Conservation (phyloP, 257 asterid species). For the Hygrophila difformis region DNA sequence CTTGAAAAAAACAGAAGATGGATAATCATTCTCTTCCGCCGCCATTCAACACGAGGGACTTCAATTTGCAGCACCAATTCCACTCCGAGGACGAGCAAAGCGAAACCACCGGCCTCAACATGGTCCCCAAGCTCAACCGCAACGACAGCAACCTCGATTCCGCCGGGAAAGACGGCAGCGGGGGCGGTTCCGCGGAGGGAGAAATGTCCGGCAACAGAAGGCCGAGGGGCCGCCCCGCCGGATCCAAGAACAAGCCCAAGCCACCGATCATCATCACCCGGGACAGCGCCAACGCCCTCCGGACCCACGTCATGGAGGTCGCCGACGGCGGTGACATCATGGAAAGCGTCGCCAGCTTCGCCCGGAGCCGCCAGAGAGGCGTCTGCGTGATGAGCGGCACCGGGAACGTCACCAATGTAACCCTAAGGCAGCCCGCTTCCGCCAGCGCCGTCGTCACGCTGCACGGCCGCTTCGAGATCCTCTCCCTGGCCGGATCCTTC, state of each 20-base stretch:
- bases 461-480: conserved; percentile 82
- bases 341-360: conserved; percentile 69
- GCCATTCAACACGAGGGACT: conserved; percentile 74
- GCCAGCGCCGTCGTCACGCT: conserved; percentile 69
- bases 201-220: conserved; percentile 42
- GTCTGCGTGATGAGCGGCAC: conserved; percentile 85
- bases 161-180: conserved; percentile 19
- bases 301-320: conserved; percentile 91
- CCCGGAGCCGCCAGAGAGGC: conserved; percentile 73
- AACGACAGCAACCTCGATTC: conserved; percentile 31
- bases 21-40: conserved; percentile 66
- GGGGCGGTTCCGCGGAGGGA: conserved; percentile 30
- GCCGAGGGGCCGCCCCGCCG: conserved; percentile 83
- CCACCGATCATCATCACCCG: conserved; percentile 88
- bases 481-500: conserved; percentile 69
- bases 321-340: conserved; percentile 75
- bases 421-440: conserved; percentile 72
- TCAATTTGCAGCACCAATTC: conserved; percentile 61
- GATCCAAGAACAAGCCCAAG: conserved; percentile 82
- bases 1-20: no score
- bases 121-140: conserved; percentile 41
- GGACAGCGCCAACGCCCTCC: conserved; percentile 83
- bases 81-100: conserved; percentile 71
- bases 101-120: conserved; percentile 50
- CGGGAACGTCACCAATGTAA: conserved; percentile 72